Percentiles rank a stretch among this genome's conserved stretches.
Evolutionary conservation across 1,284 basidiomycete genomes (phyloP).

Genomic region (Tylopilus sp.): DNA sequence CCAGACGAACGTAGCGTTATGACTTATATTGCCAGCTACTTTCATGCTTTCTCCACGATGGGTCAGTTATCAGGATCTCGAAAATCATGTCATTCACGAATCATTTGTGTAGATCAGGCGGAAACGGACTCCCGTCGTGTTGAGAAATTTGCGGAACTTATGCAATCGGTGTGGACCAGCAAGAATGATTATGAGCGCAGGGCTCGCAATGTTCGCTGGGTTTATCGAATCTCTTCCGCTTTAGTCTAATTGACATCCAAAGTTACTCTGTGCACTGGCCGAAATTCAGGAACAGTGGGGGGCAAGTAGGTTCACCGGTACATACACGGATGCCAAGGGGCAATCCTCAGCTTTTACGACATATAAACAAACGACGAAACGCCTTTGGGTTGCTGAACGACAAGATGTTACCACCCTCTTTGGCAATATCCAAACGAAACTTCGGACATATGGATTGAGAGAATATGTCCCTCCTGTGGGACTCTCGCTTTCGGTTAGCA

Average conservation of each 20-base stretch:
- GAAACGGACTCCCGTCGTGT: conserved; percentile 92
- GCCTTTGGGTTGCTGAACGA: conserved; percentile 85
- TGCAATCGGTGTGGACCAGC: conserved; percentile 84
- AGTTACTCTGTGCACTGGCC: conserved; percentile 66
- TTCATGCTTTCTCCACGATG: conserved; percentile 98
- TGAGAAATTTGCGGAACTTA: conserved; percentile 93
- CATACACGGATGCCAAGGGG: conserved; percentile 79
- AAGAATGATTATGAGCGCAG: conserved; percentile 94
- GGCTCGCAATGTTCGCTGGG: conserved; percentile 57
- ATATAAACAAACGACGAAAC: conserved; percentile 86
- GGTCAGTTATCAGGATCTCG: conserved; percentile 45
- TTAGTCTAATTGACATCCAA: conserved; percentile 12
- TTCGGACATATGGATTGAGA: conserved; percentile 84
- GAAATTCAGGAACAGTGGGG: conserved; percentile 67
- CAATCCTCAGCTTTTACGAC: conserved; percentile 71
- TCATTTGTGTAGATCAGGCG: conserved; percentile 70
- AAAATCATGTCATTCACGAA: not conserved
- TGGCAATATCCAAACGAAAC: conserved; percentile 92
- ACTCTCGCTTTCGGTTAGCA: conserved; percentile 55
- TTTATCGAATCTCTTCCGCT: conserved; percentile 1
- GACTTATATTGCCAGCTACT: conserved; percentile 95
- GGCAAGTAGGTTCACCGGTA: conserved; percentile 59
- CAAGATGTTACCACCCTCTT: conserved; percentile 88
- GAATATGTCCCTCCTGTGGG: conserved; percentile 81
- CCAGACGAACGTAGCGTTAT: conserved; percentile 96